Evolutionary conservation across 306 rosid species (phyloP).

Genomic region (Cucumis melo): DNA sequence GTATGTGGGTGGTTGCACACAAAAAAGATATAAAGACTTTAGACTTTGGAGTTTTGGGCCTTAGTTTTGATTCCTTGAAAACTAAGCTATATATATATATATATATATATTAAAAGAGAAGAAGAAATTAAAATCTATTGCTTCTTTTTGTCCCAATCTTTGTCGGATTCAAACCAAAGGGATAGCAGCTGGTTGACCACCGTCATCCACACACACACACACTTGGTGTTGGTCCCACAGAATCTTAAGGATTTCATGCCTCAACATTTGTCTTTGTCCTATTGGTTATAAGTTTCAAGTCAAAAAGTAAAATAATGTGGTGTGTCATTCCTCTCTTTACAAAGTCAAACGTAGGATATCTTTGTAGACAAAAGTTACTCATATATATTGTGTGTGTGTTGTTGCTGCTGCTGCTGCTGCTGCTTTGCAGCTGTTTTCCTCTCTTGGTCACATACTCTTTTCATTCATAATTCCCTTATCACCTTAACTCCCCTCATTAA

Average conservation of each 20-base stretch:
- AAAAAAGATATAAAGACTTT: no score
- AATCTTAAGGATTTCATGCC: neutral
- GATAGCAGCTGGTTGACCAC: conserved; percentile 3
- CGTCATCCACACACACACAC: neutral
- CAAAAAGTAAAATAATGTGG: neutral
- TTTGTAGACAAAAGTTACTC: neutral
- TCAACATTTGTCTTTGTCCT: neutral
- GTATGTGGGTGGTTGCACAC: no score
- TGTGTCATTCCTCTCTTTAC: neutral
- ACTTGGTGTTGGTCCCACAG: neutral
- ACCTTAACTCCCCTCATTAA: neutral
- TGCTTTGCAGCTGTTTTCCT: conserved; percentile 6
- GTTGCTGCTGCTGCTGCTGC: no score
- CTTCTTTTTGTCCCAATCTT: neutral
- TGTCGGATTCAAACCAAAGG: neutral
- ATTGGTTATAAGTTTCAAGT: neutral
- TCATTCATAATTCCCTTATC: no score
- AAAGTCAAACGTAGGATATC: neutral
- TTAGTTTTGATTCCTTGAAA: no score
- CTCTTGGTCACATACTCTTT: neutral
- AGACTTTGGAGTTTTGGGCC: no score
- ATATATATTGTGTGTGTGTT: no score
- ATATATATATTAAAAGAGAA: neutral
- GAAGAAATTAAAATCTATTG: neutral
- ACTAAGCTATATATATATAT: no score